These are phyloP conservation scores for Mycena amicta DNA, from an alignment of 768 basidiomycete species.

Conservation along the genomic window DNA sequence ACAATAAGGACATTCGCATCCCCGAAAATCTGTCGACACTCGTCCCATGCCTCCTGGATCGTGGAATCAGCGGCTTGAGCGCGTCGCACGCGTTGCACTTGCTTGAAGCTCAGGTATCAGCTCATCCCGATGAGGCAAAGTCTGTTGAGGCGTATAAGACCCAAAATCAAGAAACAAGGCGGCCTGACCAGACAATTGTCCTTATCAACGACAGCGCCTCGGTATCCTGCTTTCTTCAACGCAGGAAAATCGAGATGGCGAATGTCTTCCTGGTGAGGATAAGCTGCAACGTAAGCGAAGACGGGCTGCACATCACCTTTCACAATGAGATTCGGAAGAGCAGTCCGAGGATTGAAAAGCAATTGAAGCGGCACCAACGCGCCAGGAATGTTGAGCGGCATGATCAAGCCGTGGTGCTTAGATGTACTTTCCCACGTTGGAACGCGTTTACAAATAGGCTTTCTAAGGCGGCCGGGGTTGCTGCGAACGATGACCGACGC, in stretches of 20 bases:
- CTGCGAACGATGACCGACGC: too few relatives aligned
- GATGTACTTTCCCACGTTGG: too few relatives aligned
- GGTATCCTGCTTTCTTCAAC: constrained; percentile 75
- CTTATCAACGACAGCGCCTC: constrained; percentile 94
- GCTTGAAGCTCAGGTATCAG: constrained; percentile 80
- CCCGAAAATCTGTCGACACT: constrained; percentile 74
- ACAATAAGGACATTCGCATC: constrained; percentile 83
- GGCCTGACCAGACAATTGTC: constrained; percentile 91
- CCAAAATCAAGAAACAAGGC: not conserved
- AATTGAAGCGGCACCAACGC: constrained; percentile 73
- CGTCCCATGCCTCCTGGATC: constrained; percentile 81
- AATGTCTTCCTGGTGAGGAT: constrained; percentile 67
- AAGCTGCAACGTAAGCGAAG: too few relatives aligned
- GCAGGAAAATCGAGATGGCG: constrained; percentile 79
- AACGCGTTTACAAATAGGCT: too few relatives aligned
- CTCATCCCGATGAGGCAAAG: constrained; percentile 73
- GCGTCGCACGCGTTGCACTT: constrained; percentile 19
- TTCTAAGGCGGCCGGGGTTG: too few relatives aligned
- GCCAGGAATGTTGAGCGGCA: constrained; percentile 79
- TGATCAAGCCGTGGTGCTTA: too few relatives aligned
- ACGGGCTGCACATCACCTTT: constrained; percentile 68
- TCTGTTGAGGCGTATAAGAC: constrained; percentile 46
- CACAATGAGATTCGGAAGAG: constrained; percentile 65
- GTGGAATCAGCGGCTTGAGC: constrained; percentile 1
- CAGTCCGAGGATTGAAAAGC: constrained; percentile 63